A percentile compares a stretch with the other conserved stretches of the same genome.
phyloP scores from a whole-genome alignment of 768 basidiomycete species.

The Saitozyma sp. region DNA sequence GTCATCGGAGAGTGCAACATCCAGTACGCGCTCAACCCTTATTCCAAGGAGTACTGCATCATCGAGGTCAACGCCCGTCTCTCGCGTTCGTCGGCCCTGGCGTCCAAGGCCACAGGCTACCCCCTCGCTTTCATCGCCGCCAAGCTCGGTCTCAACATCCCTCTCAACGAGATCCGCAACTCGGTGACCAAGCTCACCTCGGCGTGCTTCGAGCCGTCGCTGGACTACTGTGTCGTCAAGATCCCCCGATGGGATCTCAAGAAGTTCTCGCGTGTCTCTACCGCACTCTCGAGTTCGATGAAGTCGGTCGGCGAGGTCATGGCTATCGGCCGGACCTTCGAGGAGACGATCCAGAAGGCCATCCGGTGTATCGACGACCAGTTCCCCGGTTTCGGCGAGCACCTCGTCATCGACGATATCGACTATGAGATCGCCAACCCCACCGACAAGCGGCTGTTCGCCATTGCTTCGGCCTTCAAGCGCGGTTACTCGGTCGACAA shows the following conservation, averaged over 20 bases:
- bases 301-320: constrained; percentile 99
- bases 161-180: constrained; percentile 96
- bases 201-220: constrained; percentile 95
- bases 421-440: constrained; percentile 92
- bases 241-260: constrained; percentile 99
- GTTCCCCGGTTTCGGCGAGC: constrained; percentile 83
- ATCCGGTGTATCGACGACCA: constrained; percentile 94
- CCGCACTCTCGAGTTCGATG: constrained; percentile 90
- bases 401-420: constrained; percentile 68
- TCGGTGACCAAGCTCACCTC: constrained; percentile 93
- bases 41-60: constrained; percentile 94
- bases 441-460: constrained; percentile 95
- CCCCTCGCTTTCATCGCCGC: constrained; percentile 98
- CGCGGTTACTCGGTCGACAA: constrained; percentile 91
- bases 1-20: constrained; percentile 99
- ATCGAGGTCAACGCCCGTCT: constrained; percentile 99
- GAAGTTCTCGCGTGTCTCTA: constrained; percentile 93
- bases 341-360: constrained; percentile 98
- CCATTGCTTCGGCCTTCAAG: constrained; percentile 90
- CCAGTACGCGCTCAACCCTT: constrained; percentile 94
- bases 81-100: constrained; percentile 93
- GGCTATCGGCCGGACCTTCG: constrained; percentile 97
- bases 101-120: constrained; percentile 97
- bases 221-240: constrained; percentile 98
- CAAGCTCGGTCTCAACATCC: constrained; percentile 94